Evolutionary conservation across 176 grass and related monocot species (phyloP), one percentile per base, ranked within the genome.

Genomic region (Paspalum vaginatum): DNA sequence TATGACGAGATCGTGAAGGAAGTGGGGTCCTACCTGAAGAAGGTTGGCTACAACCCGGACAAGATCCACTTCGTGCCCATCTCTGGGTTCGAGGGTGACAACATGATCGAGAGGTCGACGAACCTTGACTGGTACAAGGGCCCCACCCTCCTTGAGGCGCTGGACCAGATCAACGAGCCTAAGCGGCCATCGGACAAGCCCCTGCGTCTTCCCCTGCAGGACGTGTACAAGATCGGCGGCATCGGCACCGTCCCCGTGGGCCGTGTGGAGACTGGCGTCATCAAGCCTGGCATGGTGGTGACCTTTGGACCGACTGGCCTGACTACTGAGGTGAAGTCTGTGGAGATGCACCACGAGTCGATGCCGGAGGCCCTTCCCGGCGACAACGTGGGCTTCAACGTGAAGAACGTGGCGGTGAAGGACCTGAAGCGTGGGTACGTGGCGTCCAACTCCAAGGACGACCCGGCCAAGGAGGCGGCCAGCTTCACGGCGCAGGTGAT

Each of bases 101-200:
- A 32, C 32, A 32, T 32, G 32, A 32, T 32, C 32, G 32, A 32
- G 32, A 78, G 92, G 79, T 94, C 92, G 53, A 84, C 79, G 44
- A 94, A 94, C 80, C 86, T 94, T 15, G 92, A 91, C 79, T 94
- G 92, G 92, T 94, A 94, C 92, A 94, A 94, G 92, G 92, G 92
- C 10, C 92, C 92, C 0, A 91, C 92, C 53, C 92, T 94, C 5
- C 91, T 94, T 54, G 92, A 94, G 43, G 92, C 92, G 0, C 86
- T 94, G 40, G 88, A 94, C 86, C 14, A 69, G 78, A 74, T 94
- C 76, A 77, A 70, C 15, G 92, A 91, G 79, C 92, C 92, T 16
- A 94, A 94, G 80, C 87, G 92, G 68, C 92, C 92, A 42, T 56
- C 92, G 7, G 92, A 94, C 92, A 94, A 94, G 85, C 92, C 91